A percentile compares a stretch with the other conserved stretches of the same genome.
Evolutionary conservation across 2,329 filamentous ascomycete species (phyloP).

Genomic region (Xylaria sp.): DNA sequence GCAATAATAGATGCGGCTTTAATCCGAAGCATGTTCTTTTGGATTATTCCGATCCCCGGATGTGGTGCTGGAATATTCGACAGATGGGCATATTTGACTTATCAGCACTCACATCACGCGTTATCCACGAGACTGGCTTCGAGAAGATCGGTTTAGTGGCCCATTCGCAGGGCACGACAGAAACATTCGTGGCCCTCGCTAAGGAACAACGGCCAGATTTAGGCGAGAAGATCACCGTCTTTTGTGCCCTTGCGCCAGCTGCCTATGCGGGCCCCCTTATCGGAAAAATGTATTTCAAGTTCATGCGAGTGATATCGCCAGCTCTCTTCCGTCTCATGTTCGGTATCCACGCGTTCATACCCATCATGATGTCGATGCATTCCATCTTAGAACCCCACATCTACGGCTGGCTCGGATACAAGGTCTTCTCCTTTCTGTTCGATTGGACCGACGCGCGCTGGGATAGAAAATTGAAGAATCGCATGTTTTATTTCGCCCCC

Average conservation of each 20-base stretch:
- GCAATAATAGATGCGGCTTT: conserved; percentile 92
- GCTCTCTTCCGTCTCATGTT: conserved; percentile 83
- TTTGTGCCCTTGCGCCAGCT: conserved; percentile 90
- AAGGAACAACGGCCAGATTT: conserved; percentile 90
- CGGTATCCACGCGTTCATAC: conserved; percentile 93
- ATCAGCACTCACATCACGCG: conserved; percentile 80
- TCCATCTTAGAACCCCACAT: conserved; percentile 69
- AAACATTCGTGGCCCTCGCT: conserved; percentile 87
- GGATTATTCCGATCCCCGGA: conserved; percentile 79
- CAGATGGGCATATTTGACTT: conserved; percentile 94
- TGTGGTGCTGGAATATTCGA: conserved; percentile 97
- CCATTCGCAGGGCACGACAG: conserved; percentile 91
- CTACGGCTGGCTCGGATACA: conserved; percentile 87
- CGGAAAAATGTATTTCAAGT: conserved; percentile 88
- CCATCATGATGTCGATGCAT: conserved; percentile 91
- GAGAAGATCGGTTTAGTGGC: conserved; percentile 83
- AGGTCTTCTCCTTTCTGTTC: conserved; percentile 90
- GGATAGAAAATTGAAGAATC: conserved; percentile 81
- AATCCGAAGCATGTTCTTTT: conserved; percentile 79
- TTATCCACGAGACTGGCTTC: conserved; percentile 85
- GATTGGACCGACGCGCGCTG: conserved; percentile 86
- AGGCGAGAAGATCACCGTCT: conserved; percentile 84
- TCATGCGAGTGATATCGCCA: conserved; percentile 85
- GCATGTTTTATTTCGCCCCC: conserved; percentile 92
- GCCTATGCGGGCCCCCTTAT: conserved; percentile 90